Percentiles rank a stretch among this genome's conserved stretches.
These are phyloP conservation scores for Ramaria sp. DNA, from an alignment of 768 basidiomycete species.

Conservation along the genomic window DNA sequence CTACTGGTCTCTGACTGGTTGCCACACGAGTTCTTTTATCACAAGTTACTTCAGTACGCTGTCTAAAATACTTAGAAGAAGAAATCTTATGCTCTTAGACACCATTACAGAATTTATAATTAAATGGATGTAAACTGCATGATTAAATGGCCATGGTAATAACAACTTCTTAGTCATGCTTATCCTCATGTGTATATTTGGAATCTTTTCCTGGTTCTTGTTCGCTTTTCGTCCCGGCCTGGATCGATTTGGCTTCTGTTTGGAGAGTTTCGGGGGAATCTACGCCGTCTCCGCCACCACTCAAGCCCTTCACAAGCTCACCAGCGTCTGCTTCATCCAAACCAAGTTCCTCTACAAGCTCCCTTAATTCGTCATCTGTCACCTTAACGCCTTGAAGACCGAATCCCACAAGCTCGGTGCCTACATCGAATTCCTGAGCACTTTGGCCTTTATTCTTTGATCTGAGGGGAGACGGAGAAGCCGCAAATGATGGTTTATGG, in stretches of 20 bases:
- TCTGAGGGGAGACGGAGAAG: constrained; percentile 19
- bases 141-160: neutral
- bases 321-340: constrained; percentile 68
- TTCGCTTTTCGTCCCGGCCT: neutral
- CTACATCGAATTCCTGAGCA: constrained; percentile 48
- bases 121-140: neutral
- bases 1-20: no score
- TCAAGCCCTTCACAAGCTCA: constrained; percentile 59
- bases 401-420: constrained; percentile 56
- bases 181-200: neutral
- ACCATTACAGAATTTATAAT: neutral
- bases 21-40: no score
- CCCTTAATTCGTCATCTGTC: constrained; percentile 61
- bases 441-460: constrained; percentile 37
- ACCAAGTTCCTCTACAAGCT: constrained; percentile 65
- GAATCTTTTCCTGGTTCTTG: neutral
- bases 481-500: constrained; percentile 45
- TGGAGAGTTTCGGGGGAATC: constrained; percentile 9
- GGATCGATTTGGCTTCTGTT: neutral
- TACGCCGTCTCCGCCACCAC: constrained; percentile 19
- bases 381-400: constrained; percentile 70
- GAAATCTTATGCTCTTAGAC: no score
- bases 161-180: neutral
- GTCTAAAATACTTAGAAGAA: no score
- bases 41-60: no score